These are phyloP conservation scores for Pichia sp. DNA, from an alignment of 1,139 yeast genomes.

Conservation along the genomic window DNA sequence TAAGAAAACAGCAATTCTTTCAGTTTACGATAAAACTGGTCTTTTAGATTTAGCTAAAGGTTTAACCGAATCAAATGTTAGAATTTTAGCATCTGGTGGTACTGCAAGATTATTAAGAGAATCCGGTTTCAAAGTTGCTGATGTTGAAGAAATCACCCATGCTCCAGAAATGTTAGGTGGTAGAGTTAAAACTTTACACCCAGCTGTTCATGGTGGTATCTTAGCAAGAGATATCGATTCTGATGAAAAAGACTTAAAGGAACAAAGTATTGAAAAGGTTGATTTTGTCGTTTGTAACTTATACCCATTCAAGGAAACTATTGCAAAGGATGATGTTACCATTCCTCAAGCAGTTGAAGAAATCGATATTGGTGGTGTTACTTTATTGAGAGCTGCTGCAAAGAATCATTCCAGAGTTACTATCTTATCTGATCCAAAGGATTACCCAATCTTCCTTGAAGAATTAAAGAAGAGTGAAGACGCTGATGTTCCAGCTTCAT, in stretches of 20 bases:
- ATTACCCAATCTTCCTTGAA: slow-evolving; percentile 78
- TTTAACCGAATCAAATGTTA: slow-evolving; percentile 75
- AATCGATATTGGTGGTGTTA: slow-evolving; percentile 97
- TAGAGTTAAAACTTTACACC: slow-evolving; percentile 95
- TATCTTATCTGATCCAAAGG: slow-evolving; percentile 87
- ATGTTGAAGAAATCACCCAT: slow-evolving; percentile 88
- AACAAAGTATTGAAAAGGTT: slow-evolving; percentile 88
- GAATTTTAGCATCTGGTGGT: slow-evolving; percentile 95
- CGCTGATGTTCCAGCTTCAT: slow-evolving; percentile 65
- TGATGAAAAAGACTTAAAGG: slow-evolving; percentile 80
- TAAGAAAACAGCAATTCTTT: slow-evolving; percentile 83
- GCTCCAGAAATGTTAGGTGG: slow-evolving; percentile 99
- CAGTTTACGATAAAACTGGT: slow-evolving; percentile 97
- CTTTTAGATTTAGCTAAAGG: slow-evolving; percentile 94
- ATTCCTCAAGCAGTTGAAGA: slow-evolving; percentile 97
- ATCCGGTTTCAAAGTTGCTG: slow-evolving; percentile 97
- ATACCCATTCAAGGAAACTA: slow-evolving; percentile 96
- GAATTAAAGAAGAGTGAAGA: slow-evolving; percentile 42
- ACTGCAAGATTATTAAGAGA: slow-evolving; percentile 91
- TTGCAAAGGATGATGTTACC: slow-evolving; percentile 91
- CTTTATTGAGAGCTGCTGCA: slow-evolving; percentile 95
- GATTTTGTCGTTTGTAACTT: slow-evolving; percentile 95
- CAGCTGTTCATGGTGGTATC: slow-evolving; percentile 98
- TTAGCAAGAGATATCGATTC: slow-evolving; percentile 87
- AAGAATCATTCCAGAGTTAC: slow-evolving; percentile 96